These are phyloP conservation scores for Mycena belliarum DNA, from an alignment of 768 basidiomycete genomes.

Conservation along the genomic window DNA sequence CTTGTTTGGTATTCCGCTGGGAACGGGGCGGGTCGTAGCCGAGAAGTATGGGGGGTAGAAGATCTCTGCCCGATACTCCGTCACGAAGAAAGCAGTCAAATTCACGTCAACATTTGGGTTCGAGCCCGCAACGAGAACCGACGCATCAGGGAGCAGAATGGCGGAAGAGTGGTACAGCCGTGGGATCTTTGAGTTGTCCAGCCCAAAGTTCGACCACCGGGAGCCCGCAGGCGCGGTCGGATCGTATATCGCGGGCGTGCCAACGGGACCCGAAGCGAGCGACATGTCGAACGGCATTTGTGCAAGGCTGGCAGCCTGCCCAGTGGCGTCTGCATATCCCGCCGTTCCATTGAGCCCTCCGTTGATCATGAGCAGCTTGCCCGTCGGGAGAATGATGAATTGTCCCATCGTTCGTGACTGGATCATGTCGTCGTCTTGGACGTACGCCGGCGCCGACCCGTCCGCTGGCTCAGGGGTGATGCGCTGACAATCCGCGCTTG, in stretches of 20 bases:
- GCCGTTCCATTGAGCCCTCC: slow-evolving; percentile 87
- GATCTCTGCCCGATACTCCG: slow-evolving; percentile 79
- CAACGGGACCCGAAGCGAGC: slow-evolving; percentile 78
- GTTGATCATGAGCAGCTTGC: slow-evolving; percentile 78
- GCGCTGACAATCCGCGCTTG: slow-evolving; percentile 74
- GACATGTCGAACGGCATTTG: slow-evolving; percentile 73
- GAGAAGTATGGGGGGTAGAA: slow-evolving; percentile 93
- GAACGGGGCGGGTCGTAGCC: slow-evolving; percentile 65
- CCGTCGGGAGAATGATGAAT: slow-evolving; percentile 82
- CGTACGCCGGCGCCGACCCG: slow-evolving; percentile 59
- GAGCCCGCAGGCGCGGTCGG: slow-evolving; percentile 68
- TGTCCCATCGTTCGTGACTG: slow-evolving; percentile 88
- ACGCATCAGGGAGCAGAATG: slow-evolving; percentile 84
- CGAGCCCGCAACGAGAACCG: slow-evolving; percentile 86
- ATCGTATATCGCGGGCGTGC: slow-evolving; percentile 82
- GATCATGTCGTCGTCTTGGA: slow-evolving; percentile 74
- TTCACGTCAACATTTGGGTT: slow-evolving; percentile 92
- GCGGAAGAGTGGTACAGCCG: slow-evolving; percentile 92
- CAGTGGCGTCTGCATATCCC: slow-evolving; percentile 69
- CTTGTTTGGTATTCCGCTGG: slow-evolving; percentile 67
- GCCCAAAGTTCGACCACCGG: slow-evolving; percentile 71
- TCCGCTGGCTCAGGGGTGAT: slow-evolving; percentile 85
- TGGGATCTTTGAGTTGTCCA: slow-evolving; percentile 63
- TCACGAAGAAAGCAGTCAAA: slow-evolving; percentile 60
- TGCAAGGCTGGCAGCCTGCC: slow-evolving; percentile 41